These are phyloP conservation scores for Gillenia trifoliata DNA, from an alignment of 306 rosid genomes.

Conservation along the genomic window DNA sequence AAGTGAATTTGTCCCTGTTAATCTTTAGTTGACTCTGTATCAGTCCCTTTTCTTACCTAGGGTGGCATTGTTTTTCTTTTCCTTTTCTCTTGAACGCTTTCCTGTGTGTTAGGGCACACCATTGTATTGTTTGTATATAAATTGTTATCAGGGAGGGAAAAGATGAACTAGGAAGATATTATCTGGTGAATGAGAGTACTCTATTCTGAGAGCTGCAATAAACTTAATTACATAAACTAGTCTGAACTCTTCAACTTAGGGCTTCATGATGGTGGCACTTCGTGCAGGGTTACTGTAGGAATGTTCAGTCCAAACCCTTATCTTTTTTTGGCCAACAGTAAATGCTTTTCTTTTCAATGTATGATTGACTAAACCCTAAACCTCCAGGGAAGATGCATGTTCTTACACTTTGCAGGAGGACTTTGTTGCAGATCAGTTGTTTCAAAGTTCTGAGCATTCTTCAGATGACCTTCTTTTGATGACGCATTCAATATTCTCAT, in stretches of 20 bases:
- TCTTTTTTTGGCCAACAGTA: neutral
- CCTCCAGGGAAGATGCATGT: constrained; percentile 59
- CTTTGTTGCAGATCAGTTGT: constrained; percentile 85
- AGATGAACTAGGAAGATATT: neutral
- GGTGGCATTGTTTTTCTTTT: neutral
- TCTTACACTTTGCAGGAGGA: constrained; percentile 83
- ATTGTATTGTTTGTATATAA: neutral
- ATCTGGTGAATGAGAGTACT: neutral
- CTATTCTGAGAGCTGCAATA: neutral
- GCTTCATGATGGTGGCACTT: neutral
- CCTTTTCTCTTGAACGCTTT: neutral
- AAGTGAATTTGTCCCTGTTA: constrained; percentile 26
- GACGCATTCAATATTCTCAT: constrained; percentile 56
- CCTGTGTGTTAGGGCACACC: neutral
- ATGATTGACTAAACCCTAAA: constrained; percentile 8
- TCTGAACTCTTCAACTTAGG: neutral
- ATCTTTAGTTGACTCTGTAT: constrained; percentile 14
- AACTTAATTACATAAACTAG: neutral
- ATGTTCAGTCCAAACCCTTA: neutral
- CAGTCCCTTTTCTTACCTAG: neutral
- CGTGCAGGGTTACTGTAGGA: neutral
- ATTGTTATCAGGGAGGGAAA: neutral
- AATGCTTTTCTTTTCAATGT: neutral
- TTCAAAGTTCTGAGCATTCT: constrained; percentile 74
- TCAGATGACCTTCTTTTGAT: constrained; percentile 60